Conservation (phyloP, 2,329 filamentous ascomycete genomes). For the Paracorniculantispora psalliotae region DNA sequence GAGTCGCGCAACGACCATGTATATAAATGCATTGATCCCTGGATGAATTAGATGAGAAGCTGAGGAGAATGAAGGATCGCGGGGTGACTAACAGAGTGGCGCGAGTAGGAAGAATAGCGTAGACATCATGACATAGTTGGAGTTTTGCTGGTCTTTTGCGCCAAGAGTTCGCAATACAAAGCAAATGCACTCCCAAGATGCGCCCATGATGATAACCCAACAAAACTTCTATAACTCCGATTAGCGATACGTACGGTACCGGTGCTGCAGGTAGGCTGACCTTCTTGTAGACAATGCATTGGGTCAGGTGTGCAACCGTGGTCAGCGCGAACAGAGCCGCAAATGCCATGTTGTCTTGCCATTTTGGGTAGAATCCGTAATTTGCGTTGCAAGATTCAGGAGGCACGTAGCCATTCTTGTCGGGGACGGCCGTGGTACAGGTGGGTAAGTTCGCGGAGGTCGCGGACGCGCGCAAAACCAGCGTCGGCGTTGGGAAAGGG, state of each 20-base stretch:
- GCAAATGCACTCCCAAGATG: constrained; percentile 26
- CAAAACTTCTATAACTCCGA: constrained; percentile 19
- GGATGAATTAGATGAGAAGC: neutral
- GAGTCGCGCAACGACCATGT: constrained; percentile 40
- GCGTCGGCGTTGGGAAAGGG: constrained; percentile 5
- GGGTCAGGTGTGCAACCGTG: constrained; percentile 1
- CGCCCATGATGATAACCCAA: constrained; percentile 29
- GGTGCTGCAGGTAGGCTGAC: neutral
- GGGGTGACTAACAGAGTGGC: constrained; percentile 22
- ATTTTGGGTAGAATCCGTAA: constrained; percentile 18
- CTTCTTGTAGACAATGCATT: constrained; percentile 15
- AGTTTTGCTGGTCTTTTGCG: constrained; percentile 23
- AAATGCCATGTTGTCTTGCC: constrained; percentile 16
- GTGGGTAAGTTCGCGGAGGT: neutral
- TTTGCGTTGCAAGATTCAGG: constrained; percentile 20
- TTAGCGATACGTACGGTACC: neutral
- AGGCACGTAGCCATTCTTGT: constrained; percentile 19
- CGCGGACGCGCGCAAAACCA: neutral
- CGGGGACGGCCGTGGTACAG: constrained; percentile 18
- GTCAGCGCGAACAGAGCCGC: constrained; percentile 13
- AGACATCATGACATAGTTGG: constrained; percentile 15
- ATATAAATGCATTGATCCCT: constrained; percentile 40
- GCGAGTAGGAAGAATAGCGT: constrained; percentile 23
- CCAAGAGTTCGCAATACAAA: constrained; percentile 26
- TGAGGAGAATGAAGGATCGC: too few relatives aligned